phyloP scores from a whole-genome alignment of 208 protist species.

The Leishmania major region DNA sequence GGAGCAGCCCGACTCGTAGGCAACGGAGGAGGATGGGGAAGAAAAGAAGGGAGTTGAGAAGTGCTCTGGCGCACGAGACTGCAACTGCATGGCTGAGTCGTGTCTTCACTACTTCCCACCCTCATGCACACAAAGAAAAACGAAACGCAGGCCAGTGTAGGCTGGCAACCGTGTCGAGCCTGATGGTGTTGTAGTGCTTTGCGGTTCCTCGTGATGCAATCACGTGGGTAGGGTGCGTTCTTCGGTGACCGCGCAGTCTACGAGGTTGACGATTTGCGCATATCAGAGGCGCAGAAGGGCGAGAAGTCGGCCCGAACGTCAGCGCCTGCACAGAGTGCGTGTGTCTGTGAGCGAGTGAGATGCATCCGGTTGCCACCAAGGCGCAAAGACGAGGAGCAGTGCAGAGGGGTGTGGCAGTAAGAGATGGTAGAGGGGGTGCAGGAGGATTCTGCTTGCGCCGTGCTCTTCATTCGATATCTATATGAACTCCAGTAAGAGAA shows the following conservation, averaged over 20 bases:
- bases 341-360: not conserved
- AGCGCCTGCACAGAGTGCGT: not conserved
- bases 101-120: not conserved
- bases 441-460: not conserved
- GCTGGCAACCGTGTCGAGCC: not conserved
- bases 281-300: not conserved
- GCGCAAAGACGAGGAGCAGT: conserved; percentile 3
- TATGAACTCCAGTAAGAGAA: not conserved
- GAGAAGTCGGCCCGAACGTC: not conserved
- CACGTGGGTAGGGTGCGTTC: not conserved
- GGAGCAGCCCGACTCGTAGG: conserved; percentile 10
- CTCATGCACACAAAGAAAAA: not conserved
- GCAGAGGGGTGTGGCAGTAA: not conserved
- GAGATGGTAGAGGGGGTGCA: not conserved
- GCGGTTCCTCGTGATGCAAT: not conserved
- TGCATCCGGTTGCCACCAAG: not conserved
- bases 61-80: not conserved
- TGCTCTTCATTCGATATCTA: not conserved
- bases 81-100: conserved; percentile 2
- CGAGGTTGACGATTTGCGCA: not conserved
- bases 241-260: not conserved
- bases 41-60: not conserved
- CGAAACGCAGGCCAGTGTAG: not conserved
- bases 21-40: not conserved
- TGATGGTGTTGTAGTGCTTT: not conserved